Conservation (phyloP, 345 rosid species). For the Mallotus nudiflorus region DNA sequence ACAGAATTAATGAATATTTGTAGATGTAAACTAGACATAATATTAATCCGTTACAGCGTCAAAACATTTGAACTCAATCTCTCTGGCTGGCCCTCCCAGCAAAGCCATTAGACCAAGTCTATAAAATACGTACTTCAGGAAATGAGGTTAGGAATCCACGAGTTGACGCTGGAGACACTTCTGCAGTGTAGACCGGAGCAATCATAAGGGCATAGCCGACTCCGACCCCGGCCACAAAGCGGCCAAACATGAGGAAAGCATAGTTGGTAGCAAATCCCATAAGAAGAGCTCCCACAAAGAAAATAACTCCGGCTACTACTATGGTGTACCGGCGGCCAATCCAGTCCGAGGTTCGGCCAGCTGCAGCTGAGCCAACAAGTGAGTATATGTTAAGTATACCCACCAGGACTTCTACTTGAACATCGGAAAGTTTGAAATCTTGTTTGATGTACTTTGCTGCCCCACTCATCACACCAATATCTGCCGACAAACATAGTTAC, state of each 20-base stretch:
- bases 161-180: constrained; percentile 83
- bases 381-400: constrained; percentile 70
- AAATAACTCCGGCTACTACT: constrained; percentile 74
- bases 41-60: too few species aligned
- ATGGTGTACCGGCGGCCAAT: constrained; percentile 93
- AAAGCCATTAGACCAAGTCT: too few species aligned
- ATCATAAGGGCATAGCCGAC: constrained; percentile 94
- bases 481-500: constrained; percentile 38
- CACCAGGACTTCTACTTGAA: constrained; percentile 50
- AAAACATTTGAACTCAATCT: too few species aligned
- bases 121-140: constrained; percentile 62
- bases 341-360: constrained; percentile 88
- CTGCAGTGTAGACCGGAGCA: constrained; percentile 91
- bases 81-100: too few species aligned
- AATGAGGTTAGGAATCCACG: constrained; percentile 93
- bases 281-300: constrained; percentile 77
- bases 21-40: too few species aligned
- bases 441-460: constrained; percentile 52
- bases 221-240: constrained; percentile 91
- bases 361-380: constrained; percentile 73
- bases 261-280: constrained; percentile 88
- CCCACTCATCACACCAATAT: constrained; percentile 92
- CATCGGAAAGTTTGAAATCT: constrained; percentile 46
- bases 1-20: too few species aligned
- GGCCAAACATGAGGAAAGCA: constrained; percentile 84